These are phyloP conservation scores for Lentinus tigrinus DNA, from an alignment of 768 basidiomycete genomes.

Conservation along the genomic window DNA sequence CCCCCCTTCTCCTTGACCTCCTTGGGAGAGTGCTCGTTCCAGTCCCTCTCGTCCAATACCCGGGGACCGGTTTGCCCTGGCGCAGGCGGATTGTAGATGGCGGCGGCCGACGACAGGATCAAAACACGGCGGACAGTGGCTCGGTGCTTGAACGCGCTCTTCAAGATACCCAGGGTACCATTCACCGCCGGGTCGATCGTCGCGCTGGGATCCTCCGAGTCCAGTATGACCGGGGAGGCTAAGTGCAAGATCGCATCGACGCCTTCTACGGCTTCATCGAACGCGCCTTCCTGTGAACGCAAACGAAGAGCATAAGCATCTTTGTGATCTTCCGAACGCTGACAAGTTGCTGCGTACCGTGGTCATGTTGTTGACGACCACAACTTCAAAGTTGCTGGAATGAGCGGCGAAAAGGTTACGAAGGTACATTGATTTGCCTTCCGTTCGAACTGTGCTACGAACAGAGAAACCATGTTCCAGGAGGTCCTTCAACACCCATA, in stretches of 20 bases:
- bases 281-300: slow-evolving; percentile 28
- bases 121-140: too few species aligned
- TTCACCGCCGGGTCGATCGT: slow-evolving; percentile 21
- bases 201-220: too few species aligned
- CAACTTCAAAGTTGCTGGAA: slow-evolving; percentile 38
- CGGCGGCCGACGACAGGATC: slow-evolving; percentile 61
- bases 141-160: too few species aligned
- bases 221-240: slow-evolving; percentile 27
- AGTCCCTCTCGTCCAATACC: slow-evolving; percentile 47
- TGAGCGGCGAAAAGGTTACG: slow-evolving; percentile 33
- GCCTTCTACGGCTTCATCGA: slow-evolving; percentile 46
- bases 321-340: too few species aligned
- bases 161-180: too few species aligned
- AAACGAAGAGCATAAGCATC: background rate
- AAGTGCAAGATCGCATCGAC: slow-evolving; percentile 42
- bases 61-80: too few species aligned
- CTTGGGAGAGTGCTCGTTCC: slow-evolving; percentile 33
- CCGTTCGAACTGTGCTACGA: slow-evolving; percentile 42
- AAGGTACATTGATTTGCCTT: slow-evolving; percentile 41
- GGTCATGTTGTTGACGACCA: slow-evolving; percentile 47
- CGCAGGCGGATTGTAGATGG: slow-evolving; percentile 30
- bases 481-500: slow-evolving; percentile 31
- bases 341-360: slow-evolving; percentile 32
- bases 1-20: slow-evolving; percentile 29
- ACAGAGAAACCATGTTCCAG: slow-evolving; percentile 38